Evolutionary conservation across 495 filamentous ascomycete genomes (phyloP), one percentile per base, ranked within the genome.

Genomic region (Penicillium atrosanguineum): DNA sequence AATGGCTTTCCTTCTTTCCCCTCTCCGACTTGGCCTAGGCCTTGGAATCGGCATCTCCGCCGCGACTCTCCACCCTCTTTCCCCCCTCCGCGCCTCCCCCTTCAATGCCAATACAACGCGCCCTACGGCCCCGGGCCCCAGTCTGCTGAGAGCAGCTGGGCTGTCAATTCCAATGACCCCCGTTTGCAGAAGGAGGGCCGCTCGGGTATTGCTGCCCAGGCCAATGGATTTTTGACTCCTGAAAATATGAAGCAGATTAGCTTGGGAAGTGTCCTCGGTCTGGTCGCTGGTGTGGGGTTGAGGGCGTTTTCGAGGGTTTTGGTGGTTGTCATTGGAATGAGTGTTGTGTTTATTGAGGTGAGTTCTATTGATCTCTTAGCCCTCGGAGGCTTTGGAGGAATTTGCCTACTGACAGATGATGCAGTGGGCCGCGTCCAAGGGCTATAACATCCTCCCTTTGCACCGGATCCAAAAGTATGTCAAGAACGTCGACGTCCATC

Each of bases 281-380:
- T 95, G 46, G 64, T 87, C 36, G 80, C 79, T 0, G 90, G 90
- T 3, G 63, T 93, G 18, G 76, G 87, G 6, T 77, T 95, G 48
- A 79, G 82, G 59, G 79, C 87, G 38, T 93, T 95, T 68, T 91
- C 87, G 41, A 82, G 80, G 62, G 84, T 83, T 5, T 65, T 95
- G 59, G 87, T 88, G 7, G 65, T 92, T 31, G 62, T 95, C 29
- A 63, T 91, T 11, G 89, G 90, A 0, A 70, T 94, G 49, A 72
- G 83, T 6, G 77, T 93, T 52, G 79, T 92, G 21, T 65, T 83
- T 19, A 67, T 88, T 50, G 87, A 92, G 79, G 89, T 91, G 31
- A 14, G 28, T 46, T 76, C 75, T 40, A 38, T 14, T n/a, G 15
- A 26, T 20, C 44, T 18, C 47, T 6, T 48, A 42, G 37, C 5